Conservation (phyloP, 177 flowering plant genomes). For the Telopea speciosissima region DNA sequence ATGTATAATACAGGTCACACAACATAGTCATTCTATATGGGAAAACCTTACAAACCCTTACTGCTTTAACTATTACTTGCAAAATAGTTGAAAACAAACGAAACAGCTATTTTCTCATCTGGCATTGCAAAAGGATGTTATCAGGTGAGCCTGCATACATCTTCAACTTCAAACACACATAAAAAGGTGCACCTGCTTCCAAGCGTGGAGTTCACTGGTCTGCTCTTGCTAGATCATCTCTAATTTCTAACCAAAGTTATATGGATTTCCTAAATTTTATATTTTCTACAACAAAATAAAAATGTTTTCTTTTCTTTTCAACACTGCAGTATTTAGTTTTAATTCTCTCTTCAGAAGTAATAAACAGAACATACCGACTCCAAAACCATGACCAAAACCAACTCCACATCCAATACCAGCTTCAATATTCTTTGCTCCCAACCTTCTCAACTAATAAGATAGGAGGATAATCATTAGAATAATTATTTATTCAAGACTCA, state of each 20-base stretch:
- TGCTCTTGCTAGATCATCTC: background rate
- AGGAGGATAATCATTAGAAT: background rate
- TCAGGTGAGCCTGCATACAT: background rate
- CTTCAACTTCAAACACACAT: background rate
- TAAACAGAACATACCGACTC: constrained; percentile 60
- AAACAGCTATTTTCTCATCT: background rate
- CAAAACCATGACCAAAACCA: constrained; percentile 98
- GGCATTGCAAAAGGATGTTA: background rate
- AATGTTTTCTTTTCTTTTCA: background rate
- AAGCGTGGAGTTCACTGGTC: background rate
- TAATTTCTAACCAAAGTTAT: background rate
- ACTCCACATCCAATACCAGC: constrained; percentile 93
- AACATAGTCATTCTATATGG: background rate
- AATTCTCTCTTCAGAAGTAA: background rate
- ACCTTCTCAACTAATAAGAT: constrained; percentile 49
- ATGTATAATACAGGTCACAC: background rate
- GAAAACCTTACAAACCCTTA: background rate
- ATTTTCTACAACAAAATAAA: no score
- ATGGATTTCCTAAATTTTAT: no score
- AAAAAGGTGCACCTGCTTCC: background rate
- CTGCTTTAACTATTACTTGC: background rate
- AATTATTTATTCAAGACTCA: background rate
- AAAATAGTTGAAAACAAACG: background rate
- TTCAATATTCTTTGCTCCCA: constrained; percentile 78
- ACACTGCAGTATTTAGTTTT: background rate